These are phyloP conservation scores for Verticillium klebahnii DNA, from an alignment of 2,329 filamentous ascomycete genomes.

Conservation along the genomic window DNA sequence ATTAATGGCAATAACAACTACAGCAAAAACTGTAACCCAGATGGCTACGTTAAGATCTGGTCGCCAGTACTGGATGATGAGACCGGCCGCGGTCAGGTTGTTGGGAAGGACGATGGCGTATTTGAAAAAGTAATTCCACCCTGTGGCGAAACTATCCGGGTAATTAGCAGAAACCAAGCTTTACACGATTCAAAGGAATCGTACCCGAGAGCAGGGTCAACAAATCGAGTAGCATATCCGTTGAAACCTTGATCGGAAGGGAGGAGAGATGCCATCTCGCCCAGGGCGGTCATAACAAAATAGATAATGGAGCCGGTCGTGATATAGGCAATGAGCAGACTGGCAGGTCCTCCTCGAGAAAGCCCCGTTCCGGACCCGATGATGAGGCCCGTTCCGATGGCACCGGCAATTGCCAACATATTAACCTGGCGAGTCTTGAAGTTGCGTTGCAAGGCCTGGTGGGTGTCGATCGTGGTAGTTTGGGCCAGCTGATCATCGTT, in stretches of 20 bases:
- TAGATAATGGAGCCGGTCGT: slow-evolving; percentile 46
- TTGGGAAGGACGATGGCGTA: slow-evolving; percentile 33
- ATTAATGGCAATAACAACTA: slow-evolving; percentile 28
- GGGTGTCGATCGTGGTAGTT: neutral
- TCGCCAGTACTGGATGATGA: slow-evolving; percentile 32
- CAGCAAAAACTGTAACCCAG: slow-evolving; percentile 26
- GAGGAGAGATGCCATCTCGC: slow-evolving; percentile 25
- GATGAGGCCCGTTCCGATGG: slow-evolving; percentile 38
- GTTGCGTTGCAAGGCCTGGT: slow-evolving; percentile 4
- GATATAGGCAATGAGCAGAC: slow-evolving; percentile 32
- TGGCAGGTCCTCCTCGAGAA: slow-evolving; percentile 38
- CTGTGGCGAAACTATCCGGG: slow-evolving; percentile 30
- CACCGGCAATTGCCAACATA: slow-evolving; percentile 33
- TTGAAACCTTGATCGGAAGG: slow-evolving; percentile 22
- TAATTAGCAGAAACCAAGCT: neutral
- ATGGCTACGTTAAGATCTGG: slow-evolving; percentile 27
- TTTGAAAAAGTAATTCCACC: slow-evolving; percentile 44
- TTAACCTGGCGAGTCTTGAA: slow-evolving; percentile 23
- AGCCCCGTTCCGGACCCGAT: slow-evolving; percentile 47
- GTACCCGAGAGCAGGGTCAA: slow-evolving; percentile 24
- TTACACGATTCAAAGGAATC: neutral
- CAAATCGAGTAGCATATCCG: slow-evolving; percentile 23
- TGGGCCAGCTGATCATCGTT: neutral
- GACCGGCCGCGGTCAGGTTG: slow-evolving; percentile 32
- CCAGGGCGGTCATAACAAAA: slow-evolving; percentile 45